Conservation (phyloP, 306 rosid genomes). For the Psophocarpus tetragonolobus region DNA sequence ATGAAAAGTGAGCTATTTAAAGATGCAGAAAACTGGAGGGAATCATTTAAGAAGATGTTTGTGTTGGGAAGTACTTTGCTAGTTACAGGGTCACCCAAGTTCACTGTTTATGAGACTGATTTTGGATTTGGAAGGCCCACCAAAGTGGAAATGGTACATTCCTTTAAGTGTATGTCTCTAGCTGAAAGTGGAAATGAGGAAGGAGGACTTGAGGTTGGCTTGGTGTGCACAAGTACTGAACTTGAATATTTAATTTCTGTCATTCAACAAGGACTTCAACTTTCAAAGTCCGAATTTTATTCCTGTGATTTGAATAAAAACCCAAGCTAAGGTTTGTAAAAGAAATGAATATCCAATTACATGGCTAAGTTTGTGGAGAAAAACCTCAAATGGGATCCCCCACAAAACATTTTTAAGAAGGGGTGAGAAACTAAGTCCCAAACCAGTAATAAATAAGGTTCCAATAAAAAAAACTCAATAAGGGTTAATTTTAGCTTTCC, state of each 20-base stretch:
- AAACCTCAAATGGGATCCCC: too few species aligned
- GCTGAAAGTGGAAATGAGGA: slow-evolving; percentile 38
- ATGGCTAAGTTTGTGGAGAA: too few species aligned
- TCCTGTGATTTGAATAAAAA: neutral
- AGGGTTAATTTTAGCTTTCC: neutral
- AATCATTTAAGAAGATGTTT: slow-evolving; percentile 19
- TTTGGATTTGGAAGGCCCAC: slow-evolving; percentile 51
- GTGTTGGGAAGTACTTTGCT: slow-evolving; percentile 21
- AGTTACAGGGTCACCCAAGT: slow-evolving; percentile 42
- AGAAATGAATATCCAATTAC: too few species aligned
- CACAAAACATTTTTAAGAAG: too few species aligned
- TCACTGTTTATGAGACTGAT: slow-evolving; percentile 41
- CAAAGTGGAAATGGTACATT: slow-evolving; percentile 51
- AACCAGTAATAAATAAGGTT: too few species aligned
- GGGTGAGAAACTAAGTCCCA: too few species aligned
- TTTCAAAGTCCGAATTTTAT: neutral
- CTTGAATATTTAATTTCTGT: slow-evolving; percentile 20
- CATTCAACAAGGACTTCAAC: slow-evolving; percentile 15
- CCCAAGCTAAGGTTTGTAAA: neutral
- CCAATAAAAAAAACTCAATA: neutral
- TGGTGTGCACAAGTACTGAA: neutral
- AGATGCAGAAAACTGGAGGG: slow-evolving; percentile 37
- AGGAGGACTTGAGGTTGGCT: slow-evolving; percentile 49
- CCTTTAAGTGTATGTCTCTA: slow-evolving; percentile 35
- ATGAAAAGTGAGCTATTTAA: slow-evolving; percentile 27